Percentiles rank a stretch among this genome's conserved stretches.
Evolutionary conservation across 805 yeast genomes (phyloP).

Genomic region (Wickerhamiella kurtzmanii): DNA sequence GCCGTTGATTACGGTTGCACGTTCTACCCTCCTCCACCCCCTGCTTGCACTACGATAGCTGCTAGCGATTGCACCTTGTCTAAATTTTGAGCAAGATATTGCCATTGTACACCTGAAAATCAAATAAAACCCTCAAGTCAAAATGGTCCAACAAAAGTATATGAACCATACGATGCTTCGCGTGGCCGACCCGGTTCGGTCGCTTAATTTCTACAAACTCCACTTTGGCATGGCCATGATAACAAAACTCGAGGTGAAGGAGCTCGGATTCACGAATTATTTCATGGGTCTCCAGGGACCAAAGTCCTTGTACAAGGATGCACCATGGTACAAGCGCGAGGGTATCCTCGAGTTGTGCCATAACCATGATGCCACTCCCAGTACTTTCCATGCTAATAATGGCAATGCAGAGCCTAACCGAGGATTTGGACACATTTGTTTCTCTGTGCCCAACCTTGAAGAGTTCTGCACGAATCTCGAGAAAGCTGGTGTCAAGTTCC

Average conservation of each 20-base stretch:
- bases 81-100: too few species aligned
- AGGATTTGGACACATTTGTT: conserved; percentile 91
- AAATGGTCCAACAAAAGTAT: neutral
- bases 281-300: conserved; percentile 46
- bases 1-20: too few species aligned
- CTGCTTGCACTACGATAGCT: too few species aligned
- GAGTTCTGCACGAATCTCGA: conserved; percentile 47
- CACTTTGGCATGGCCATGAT: conserved; percentile 62
- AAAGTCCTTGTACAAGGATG: conserved; percentile 27
- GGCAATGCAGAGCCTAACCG: conserved; percentile 78
- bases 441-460: conserved; percentile 69
- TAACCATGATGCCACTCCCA: conserved; percentile 48
- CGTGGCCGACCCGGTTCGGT: conserved; percentile 63
- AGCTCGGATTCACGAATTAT: conserved; percentile 49
- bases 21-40: too few species aligned
- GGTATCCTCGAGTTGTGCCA: conserved; percentile 82
- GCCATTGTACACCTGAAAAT: too few species aligned
- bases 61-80: too few species aligned
- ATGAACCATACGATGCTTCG: conserved; percentile 42
- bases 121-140: too few species aligned
- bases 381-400: conserved; percentile 48
- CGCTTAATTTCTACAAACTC: conserved; percentile 59
- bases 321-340: conserved; percentile 29
- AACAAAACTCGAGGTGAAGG: conserved; percentile 38
- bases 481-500: conserved; percentile 52